phyloP scores from a whole-genome alignment of 1,139 yeast genomes.

The Geotrichum candidum region DNA sequence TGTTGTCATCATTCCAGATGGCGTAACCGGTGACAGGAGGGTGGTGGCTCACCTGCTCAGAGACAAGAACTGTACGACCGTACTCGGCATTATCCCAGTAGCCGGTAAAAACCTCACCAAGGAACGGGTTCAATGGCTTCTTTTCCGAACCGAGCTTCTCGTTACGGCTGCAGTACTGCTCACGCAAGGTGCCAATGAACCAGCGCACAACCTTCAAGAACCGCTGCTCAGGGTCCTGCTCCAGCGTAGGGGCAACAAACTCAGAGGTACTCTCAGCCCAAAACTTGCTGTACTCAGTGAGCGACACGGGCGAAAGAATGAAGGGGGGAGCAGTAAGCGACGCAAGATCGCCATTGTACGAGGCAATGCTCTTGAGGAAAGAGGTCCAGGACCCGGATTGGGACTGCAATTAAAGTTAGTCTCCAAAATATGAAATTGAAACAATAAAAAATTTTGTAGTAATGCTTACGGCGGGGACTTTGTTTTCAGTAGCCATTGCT shows the following conservation, averaged over 20 bases:
- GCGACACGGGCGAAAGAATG: conserved; percentile 82
- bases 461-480: conserved; percentile 23
- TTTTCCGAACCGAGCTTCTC: conserved; percentile 90
- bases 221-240: conserved; percentile 47
- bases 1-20: conserved; percentile 62
- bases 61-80: conserved; percentile 54
- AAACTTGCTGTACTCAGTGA: conserved; percentile 85
- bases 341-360: conserved; percentile 90
- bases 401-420: conserved; percentile 12
- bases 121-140: conserved; percentile 90
- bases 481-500: conserved; percentile 19
- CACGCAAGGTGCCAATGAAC: conserved; percentile 85
- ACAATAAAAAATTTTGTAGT: background rate
- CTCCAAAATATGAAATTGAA: background rate
- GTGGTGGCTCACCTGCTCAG: conserved; percentile 93
- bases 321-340: conserved; percentile 98
- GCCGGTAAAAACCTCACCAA: conserved; percentile 89
- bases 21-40: conserved; percentile 93
- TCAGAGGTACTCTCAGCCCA: conserved; percentile 79
- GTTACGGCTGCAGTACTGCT: conserved; percentile 89
- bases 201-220: conserved; percentile 79
- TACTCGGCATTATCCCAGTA: conserved; percentile 54
- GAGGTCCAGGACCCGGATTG: conserved; percentile 37
- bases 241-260: conserved; percentile 59
- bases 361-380: conserved; percentile 83